phyloP scores from a whole-genome alignment of 495 filamentous ascomycete species.

The Penicillium roqueforti region DNA sequence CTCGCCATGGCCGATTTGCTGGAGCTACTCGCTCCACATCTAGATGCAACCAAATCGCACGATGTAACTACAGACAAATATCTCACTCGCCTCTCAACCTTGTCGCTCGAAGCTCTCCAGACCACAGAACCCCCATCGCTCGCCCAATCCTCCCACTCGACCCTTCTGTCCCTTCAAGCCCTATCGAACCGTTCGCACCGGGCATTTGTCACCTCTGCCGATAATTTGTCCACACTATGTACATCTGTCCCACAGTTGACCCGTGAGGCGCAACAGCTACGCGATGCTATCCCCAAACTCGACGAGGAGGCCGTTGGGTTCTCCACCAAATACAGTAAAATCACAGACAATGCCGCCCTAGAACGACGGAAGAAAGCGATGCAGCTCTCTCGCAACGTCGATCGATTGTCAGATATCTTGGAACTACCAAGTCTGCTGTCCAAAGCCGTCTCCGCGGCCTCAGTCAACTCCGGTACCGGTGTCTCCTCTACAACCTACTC shows the following conservation, averaged over 20 bases:
- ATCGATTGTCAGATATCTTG: conserved; percentile 84
- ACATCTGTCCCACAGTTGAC: conserved; percentile 64
- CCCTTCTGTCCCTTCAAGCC: conserved; percentile 80
- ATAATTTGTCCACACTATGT: conserved; percentile 68
- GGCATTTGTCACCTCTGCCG: conserved; percentile 74
- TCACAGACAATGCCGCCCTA: conserved; percentile 68
- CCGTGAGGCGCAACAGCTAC: conserved; percentile 59
- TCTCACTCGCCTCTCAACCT: conserved; percentile 72
- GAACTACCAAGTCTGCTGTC: conserved; percentile 85
- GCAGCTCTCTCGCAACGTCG: conserved; percentile 82
- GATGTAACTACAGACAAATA: conserved; percentile 59
- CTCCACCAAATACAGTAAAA: conserved; percentile 73
- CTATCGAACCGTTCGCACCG: conserved; percentile 92
- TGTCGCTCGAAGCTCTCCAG: conserved; percentile 68
- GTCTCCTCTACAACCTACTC: conserved; percentile 73
- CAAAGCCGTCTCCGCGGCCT: conserved; percentile 62
- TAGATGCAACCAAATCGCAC: conserved; percentile 32
- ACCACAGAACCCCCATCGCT: conserved; percentile 76
- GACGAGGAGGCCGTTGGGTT: conserved; percentile 77
- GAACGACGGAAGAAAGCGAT: conserved; percentile 75
- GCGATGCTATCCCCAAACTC: conserved; percentile 68
- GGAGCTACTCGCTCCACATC: conserved; percentile 65
- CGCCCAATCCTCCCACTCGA: conserved; percentile 72
- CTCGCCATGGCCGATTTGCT: conserved; percentile 66
- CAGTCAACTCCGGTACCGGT: conserved; percentile 43